phyloP scores from a whole-genome alignment of 352 stramenopile species.

The Phytophthora tubulina region DNA sequence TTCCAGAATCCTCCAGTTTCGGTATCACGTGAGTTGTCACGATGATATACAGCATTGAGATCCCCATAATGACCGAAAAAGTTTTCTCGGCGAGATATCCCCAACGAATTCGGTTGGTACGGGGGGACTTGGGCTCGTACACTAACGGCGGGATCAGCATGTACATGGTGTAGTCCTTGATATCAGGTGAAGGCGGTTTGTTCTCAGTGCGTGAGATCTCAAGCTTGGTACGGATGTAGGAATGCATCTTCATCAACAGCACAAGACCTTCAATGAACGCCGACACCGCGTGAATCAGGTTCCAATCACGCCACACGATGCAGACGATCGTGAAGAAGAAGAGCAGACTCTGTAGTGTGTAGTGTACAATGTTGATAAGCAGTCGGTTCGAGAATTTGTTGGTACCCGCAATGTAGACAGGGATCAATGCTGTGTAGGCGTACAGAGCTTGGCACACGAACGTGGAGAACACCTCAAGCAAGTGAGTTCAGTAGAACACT shows the following conservation, averaged over 20 bases:
- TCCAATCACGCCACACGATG: slow-evolving; percentile 82
- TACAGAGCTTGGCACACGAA: slow-evolving; percentile 75
- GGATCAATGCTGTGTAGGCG: slow-evolving; percentile 77
- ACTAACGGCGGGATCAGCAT: slow-evolving; percentile 91
- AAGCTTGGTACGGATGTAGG: slow-evolving; percentile 80
- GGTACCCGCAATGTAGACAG: slow-evolving; percentile 72
- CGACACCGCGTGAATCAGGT: slow-evolving; percentile 76
- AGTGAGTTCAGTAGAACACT: slow-evolving; percentile 79
- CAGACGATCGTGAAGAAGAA: slow-evolving; percentile 76
- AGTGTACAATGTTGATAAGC: slow-evolving; percentile 76
- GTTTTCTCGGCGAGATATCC: slow-evolving; percentile 87
- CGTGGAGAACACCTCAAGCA: slow-evolving; percentile 76
- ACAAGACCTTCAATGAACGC: slow-evolving; percentile 82
- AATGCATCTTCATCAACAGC: slow-evolving; percentile 88
- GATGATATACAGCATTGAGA: slow-evolving; percentile 92
- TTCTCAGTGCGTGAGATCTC: slow-evolving; percentile 57
- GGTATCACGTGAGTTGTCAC: slow-evolving; percentile 91
- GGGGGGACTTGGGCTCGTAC: slow-evolving; percentile 95
- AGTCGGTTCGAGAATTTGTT: slow-evolving; percentile 46
- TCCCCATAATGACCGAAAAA: slow-evolving; percentile 79
- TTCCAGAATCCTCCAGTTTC: slow-evolving; percentile 76
- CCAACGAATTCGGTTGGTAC: slow-evolving; percentile 83
- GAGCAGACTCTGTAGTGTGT: slow-evolving; percentile 75
- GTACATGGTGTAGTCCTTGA: slow-evolving; percentile 79
- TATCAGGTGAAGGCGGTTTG: slow-evolving; percentile 33